Evolutionary conservation across 805 yeast species (phyloP).

Genomic region (Grigorovia humatica): DNA sequence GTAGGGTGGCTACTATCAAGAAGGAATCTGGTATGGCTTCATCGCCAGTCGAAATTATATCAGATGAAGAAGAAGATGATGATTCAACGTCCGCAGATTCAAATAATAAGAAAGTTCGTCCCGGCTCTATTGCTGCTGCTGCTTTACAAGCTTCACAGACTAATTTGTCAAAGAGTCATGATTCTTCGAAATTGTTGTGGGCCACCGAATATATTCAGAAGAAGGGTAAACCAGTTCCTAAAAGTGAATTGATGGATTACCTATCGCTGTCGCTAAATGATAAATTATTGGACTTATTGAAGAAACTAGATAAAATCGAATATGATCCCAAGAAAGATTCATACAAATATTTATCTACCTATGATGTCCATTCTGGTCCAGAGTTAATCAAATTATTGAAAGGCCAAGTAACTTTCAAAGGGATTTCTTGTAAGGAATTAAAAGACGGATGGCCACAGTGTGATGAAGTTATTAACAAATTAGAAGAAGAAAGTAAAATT

Average conservation of each 20-base stretch:
- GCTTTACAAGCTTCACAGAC: constrained; percentile 23
- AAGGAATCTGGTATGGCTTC: constrained; percentile 2
- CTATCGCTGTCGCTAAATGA: constrained; percentile 47
- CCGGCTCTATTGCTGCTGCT: constrained; percentile 25
- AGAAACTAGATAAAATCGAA: constrained; percentile 66
- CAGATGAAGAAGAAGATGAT: constrained; percentile 15
- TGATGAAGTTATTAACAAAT: constrained; percentile 59
- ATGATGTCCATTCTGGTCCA: constrained; percentile 72
- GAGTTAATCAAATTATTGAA: constrained; percentile 67
- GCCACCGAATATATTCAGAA: constrained; percentile 84
- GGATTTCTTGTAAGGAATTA: constrained; percentile 68
- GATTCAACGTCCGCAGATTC: constrained; percentile 15
- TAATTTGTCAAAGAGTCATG: constrained; percentile 35
- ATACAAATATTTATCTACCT: constrained; percentile 78
- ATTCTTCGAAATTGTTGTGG: constrained; percentile 76
- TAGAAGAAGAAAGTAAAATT: constrained; percentile 68
- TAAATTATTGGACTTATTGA: constrained; percentile 59
- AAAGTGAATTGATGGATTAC: constrained; percentile 56
- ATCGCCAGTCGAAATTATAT: constrained; percentile 6
- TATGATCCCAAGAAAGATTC: constrained; percentile 54
- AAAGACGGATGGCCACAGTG: constrained; percentile 89
- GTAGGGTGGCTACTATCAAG: constrained; percentile 9
- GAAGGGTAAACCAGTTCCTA: constrained; percentile 56
- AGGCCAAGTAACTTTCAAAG: constrained; percentile 78
- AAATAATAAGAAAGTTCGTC: constrained; percentile 23